Evolutionary conservation across 805 yeast genomes (phyloP).

Genomic region (Cyberlindnera nakhonratchasimensis): DNA sequence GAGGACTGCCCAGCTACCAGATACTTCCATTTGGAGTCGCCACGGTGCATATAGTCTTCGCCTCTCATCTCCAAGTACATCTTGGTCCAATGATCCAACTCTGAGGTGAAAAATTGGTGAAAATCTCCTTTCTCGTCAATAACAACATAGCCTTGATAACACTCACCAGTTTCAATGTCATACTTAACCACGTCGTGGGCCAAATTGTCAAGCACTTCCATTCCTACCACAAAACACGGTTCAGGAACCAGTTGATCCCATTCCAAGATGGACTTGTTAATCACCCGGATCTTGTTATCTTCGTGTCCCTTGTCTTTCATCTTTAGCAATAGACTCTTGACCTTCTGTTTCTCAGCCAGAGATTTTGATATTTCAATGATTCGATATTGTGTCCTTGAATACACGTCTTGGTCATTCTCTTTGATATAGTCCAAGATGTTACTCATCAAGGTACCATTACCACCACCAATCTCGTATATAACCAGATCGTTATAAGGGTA

Average conservation of each 20-base stretch:
- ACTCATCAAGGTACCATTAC: constrained; percentile 82
- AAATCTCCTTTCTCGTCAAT: constrained; percentile 73
- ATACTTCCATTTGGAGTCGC: constrained; percentile 4
- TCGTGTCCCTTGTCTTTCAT: constrained; percentile 39
- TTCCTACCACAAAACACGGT: constrained; percentile 73
- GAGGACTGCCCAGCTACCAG: no score
- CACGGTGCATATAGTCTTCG: constrained; percentile 2
- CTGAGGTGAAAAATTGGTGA: constrained; percentile 65
- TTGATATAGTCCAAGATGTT: constrained; percentile 66
- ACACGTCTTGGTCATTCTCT: constrained; percentile 67
- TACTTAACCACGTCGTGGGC: constrained; percentile 79
- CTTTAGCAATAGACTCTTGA: constrained; percentile 13
- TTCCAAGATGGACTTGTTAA: constrained; percentile 72
- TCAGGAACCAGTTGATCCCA: constrained; percentile 60
- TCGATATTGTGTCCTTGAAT: constrained; percentile 55
- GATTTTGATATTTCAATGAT: constrained; percentile 24
- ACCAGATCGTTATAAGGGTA: constrained; percentile 70
- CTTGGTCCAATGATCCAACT: constrained; percentile 53
- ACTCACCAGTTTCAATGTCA: constrained; percentile 61
- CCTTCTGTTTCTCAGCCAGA: constrained; percentile 29
- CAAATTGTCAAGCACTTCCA: constrained; percentile 82
- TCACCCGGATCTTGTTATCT: constrained; percentile 52
- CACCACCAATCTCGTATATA: constrained; percentile 87
- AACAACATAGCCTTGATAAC: constrained; percentile 75
- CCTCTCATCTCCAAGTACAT: constrained; percentile 47